A percentile compares a stretch with the other conserved stretches of the same genome.
Evolutionary conservation across 2,329 filamentous ascomycete genomes (phyloP).

Genomic region (Cadophora malorum): DNA sequence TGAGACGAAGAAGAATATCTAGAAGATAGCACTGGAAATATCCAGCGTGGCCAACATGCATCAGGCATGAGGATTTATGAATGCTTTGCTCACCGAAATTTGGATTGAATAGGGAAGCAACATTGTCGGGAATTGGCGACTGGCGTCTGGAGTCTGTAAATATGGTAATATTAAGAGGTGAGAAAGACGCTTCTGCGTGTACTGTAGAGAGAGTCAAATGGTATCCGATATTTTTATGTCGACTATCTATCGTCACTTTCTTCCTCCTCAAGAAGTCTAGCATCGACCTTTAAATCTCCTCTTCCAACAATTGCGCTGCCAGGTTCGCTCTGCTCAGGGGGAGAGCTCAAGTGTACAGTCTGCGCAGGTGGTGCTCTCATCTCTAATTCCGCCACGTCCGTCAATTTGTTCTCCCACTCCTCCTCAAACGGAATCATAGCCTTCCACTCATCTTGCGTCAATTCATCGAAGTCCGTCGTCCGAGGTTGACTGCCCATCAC

Average conservation of each 20-base stretch:
- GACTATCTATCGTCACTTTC: slow-evolving; percentile 17
- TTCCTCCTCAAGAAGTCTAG: slow-evolving; percentile 2
- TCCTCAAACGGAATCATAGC: slow-evolving; percentile 27
- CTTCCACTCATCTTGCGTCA: slow-evolving; percentile 33
- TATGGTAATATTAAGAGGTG: background rate
- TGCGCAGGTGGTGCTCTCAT: background rate
- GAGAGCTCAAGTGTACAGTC: background rate
- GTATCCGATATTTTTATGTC: background rate
- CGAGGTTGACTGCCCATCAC: slow-evolving; percentile 34
- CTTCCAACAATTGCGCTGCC: background rate
- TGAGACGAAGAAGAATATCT: background rate
- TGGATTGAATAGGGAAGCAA: background rate
- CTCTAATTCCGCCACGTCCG: slow-evolving; percentile 7
- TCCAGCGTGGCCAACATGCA: background rate
- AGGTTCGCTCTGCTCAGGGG: background rate
- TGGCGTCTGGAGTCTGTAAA: background rate
- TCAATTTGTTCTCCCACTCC: slow-evolving; percentile 30
- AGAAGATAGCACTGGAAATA: background rate
- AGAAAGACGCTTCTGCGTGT: background rate
- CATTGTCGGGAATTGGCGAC: background rate
- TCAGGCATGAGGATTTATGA: background rate
- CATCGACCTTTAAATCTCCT: slow-evolving; percentile 2
- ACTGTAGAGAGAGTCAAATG: background rate
- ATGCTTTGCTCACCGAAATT: background rate
- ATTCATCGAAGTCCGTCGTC: slow-evolving; percentile 32